Conservation (phyloP, 2,329 filamentous ascomycete genomes). For the Rhinocladiella similis region DNA sequence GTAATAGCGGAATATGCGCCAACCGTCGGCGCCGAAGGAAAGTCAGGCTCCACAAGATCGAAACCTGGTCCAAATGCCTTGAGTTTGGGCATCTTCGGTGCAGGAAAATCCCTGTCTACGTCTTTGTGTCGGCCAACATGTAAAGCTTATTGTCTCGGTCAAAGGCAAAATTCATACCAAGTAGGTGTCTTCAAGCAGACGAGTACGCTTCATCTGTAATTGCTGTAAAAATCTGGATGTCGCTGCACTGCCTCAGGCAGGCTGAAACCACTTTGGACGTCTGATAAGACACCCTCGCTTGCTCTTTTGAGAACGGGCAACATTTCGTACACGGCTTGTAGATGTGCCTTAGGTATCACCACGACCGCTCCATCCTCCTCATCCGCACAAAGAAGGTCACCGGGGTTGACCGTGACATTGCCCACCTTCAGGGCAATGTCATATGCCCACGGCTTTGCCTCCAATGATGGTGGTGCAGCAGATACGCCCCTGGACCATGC, state of each 20-base stretch:
- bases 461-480: conserved; percentile 1
- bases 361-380: conserved; percentile 1
- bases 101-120: no score
- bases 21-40: not conserved
- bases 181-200: no score
- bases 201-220: not conserved
- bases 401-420: not conserved
- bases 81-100: no score
- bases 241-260: not conserved
- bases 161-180: no score
- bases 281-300: not conserved
- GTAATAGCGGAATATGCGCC: no score
- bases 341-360: not conserved
- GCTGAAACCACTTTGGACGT: not conserved
- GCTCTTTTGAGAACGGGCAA: not conserved
- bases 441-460: not conserved
- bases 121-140: no score
- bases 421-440: conserved; percentile 3
- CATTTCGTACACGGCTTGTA: not conserved
- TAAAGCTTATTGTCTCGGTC: no score
- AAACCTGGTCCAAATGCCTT: not conserved
- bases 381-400: conserved; percentile 6
- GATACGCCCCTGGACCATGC: conserved; percentile 4
- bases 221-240: conserved; percentile 3
- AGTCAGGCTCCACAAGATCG: not conserved